Evolutionary conservation across 2,329 filamentous ascomycete species (phyloP).

Genomic region (Diaporthe ilicicola): DNA sequence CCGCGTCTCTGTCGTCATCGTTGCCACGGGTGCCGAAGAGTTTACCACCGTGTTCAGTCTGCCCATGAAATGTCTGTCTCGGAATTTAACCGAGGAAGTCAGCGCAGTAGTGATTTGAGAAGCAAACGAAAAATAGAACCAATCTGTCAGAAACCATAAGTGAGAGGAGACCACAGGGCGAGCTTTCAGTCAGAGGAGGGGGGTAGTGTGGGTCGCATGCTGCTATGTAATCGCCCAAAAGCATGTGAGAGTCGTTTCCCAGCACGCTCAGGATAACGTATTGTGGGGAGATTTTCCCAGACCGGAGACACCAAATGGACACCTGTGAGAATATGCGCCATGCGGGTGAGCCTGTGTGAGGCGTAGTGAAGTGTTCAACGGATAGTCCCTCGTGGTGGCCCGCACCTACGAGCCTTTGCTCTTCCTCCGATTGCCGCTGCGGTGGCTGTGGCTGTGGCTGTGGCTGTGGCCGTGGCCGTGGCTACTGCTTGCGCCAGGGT

Average conservation of each 20-base stretch:
- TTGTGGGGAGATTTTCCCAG: not conserved
- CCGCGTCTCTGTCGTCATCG: conserved; percentile 4
- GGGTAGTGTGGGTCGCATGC: not conserved
- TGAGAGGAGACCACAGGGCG: not conserved
- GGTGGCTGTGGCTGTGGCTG: not conserved
- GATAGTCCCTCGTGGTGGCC: not conserved
- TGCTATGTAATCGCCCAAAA: not conserved
- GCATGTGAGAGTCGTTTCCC: not conserved
- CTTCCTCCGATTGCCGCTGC: conserved; percentile 5
- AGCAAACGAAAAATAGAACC: not conserved
- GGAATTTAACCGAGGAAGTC: too few relatives aligned
- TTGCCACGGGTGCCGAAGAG: conserved; percentile 3
- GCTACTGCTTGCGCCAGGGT: not conserved
- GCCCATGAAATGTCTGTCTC: not conserved
- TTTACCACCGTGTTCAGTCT: conserved; percentile 7
- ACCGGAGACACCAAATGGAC: not conserved
- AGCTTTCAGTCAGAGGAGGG: not conserved
- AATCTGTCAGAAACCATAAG: not conserved
- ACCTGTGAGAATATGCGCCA: not conserved
- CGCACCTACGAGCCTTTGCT: conserved; percentile 1
- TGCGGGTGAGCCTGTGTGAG: not conserved
- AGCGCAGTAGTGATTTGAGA: not conserved
- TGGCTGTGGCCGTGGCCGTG: not conserved
- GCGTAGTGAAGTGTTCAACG: not conserved
- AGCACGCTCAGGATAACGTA: conserved; percentile 14